Evolutionary conservation across 2,329 filamentous ascomycete genomes (phyloP), one percentile per base, ranked within the genome.

Genomic region (Endoconidiophora polonica): DNA sequence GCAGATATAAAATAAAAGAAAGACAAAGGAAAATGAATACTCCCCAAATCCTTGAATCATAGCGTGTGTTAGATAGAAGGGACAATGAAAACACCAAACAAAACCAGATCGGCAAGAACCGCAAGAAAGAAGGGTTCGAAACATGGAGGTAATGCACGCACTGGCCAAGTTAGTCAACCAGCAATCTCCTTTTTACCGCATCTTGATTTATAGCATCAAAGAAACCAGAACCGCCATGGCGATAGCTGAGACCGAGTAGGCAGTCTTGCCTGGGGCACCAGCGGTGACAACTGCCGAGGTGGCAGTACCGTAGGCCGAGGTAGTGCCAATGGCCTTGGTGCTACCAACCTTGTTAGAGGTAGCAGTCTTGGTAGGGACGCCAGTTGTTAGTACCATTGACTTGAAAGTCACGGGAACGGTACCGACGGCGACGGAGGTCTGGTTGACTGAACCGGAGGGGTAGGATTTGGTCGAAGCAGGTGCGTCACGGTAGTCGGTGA

Each of bases 221-320:
- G 41, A 40, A 7, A 33, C 40, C 24, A 24, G 40, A 14, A 49
- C 18, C n/a, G 45, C 45, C 36, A 47, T 18, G 26, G 36, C 20
- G 4, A 47, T 18, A 23, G 45, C 45, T 12, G 48, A 44, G n/a
- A 44, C 26, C 7, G 22, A 41, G 16, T 38, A 48, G 39, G 46
- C 23, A 14, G 46, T 23, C 6, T 38, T n/a, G 24, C 14, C 3
- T n/a, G 37, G 14, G 38, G 33, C 23, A 20, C 22, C 16, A 36
- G 46, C 18, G 23, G 46, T 29, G n/a, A 38, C 22, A n/a, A 43
- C 10, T 23, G 40, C 29, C 26, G 41, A 36, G 26, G 26, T 29
- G 29, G 26, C 29, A 6, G 41, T 44, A 3, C 9, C 48, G 5
- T 29, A 29, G 26, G 26, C 4, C 2, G 26, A 29, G 26, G 26